A percentile compares a stretch with the other conserved stretches of the same genome.
Conservation (phyloP, 2,329 filamentous ascomycete species). For the Exophiala sideris region DNA sequence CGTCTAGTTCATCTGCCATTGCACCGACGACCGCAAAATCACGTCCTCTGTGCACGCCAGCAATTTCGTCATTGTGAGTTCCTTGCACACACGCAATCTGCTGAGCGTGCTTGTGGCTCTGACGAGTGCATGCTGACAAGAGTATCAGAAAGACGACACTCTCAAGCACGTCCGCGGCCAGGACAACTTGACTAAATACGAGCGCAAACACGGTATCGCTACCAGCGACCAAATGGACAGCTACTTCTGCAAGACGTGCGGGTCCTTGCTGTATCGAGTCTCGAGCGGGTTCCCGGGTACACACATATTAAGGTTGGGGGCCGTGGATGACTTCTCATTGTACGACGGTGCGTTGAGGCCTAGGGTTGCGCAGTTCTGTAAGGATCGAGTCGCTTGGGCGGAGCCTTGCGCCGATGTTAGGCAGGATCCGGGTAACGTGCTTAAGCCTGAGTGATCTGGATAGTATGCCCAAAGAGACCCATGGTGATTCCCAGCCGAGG, state of each 20-base stretch:
- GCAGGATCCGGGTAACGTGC: no score
- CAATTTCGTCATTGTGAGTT: constrained; percentile 4
- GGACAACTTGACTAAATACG: not conserved
- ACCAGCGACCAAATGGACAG: constrained; percentile 3
- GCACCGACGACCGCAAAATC: constrained; percentile 4
- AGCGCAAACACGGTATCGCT: not conserved
- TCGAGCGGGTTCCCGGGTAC: not conserved
- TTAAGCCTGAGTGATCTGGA: no score
- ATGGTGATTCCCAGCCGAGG: no score
- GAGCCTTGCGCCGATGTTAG: no score
- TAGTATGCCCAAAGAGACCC: no score
- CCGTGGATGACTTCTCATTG: constrained; percentile 1
- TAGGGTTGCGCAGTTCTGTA: not conserved
- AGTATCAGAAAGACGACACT: no score
- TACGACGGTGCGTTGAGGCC: not conserved
- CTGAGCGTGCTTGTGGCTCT: no score
- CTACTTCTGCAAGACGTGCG: constrained; percentile 4
- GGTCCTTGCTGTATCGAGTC: constrained; percentile 2
- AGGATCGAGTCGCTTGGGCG: not conserved
- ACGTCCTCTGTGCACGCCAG: not conserved
- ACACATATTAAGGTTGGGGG: not conserved
- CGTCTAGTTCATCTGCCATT: constrained; percentile 1
- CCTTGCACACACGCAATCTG: not conserved
- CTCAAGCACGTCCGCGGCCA: not conserved
- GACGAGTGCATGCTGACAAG: no score